phyloP scores from a whole-genome alignment of 2,329 filamentous ascomycete species.

The Zalaria sp. region DNA sequence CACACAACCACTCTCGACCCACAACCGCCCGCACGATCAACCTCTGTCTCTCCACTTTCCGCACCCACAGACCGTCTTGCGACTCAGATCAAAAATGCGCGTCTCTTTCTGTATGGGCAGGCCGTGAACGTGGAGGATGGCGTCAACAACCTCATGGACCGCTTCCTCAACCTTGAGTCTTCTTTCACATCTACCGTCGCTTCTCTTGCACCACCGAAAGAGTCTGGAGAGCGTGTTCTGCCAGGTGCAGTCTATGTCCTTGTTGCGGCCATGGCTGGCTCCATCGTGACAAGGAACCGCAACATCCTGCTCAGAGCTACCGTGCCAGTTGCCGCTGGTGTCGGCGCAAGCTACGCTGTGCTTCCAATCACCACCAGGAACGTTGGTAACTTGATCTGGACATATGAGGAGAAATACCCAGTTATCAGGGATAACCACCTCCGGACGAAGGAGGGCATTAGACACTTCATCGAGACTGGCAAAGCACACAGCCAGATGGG shows the following conservation, averaged over 20 bases:
- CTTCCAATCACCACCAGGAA: slow-evolving; percentile 86
- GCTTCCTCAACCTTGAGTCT: slow-evolving; percentile 71
- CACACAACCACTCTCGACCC: slow-evolving; percentile 17
- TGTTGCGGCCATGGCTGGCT: slow-evolving; percentile 87
- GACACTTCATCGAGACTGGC: slow-evolving; percentile 58
- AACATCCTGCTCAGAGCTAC: slow-evolving; percentile 67
- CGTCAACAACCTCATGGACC: slow-evolving; percentile 70
- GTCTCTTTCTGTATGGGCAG: slow-evolving; percentile 66
- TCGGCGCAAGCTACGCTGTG: slow-evolving; percentile 71
- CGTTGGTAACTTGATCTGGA: slow-evolving; percentile 73
- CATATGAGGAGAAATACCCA: slow-evolving; percentile 82
- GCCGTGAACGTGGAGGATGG: slow-evolving; percentile 63
- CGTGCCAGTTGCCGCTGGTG: slow-evolving; percentile 64
- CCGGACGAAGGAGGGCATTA: slow-evolving; percentile 51
- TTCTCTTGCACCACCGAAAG: slow-evolving; percentile 70
- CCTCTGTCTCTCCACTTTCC: slow-evolving; percentile 28
- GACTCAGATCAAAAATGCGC: slow-evolving; percentile 62
- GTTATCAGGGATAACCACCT: slow-evolving; percentile 71
- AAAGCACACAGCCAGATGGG: slow-evolving; percentile 60
- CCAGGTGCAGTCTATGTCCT: slow-evolving; percentile 86
- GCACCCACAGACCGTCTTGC: slow-evolving; percentile 86
- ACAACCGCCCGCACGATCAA: slow-evolving; percentile 13
- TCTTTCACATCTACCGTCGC: slow-evolving; percentile 82
- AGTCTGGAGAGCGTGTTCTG: slow-evolving; percentile 77
- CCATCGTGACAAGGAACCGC: slow-evolving; percentile 78